Evolutionary conservation across 331 rosid genomes (phyloP).

Genomic region (Cydonia oblonga): DNA sequence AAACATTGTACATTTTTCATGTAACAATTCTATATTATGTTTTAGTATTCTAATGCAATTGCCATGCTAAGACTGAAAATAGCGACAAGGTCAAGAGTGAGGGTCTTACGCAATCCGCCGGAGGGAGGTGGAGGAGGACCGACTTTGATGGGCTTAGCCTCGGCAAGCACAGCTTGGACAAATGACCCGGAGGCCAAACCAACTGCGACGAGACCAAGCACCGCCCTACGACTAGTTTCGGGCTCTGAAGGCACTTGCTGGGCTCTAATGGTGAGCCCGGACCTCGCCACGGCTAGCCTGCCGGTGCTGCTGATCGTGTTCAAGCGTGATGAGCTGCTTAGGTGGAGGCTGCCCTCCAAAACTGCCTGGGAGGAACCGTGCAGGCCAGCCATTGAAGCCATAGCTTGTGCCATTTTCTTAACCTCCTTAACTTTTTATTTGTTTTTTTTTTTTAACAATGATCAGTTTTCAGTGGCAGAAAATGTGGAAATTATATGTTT

Average conservation of each 20-base stretch:
- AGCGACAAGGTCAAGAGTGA: not conserved
- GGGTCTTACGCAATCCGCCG: constrained; percentile 77
- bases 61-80: not conserved
- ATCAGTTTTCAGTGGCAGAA: constrained; percentile 4
- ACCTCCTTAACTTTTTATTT: not conserved
- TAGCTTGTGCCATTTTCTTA: constrained; percentile 57
- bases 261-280: constrained; percentile 44
- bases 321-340: constrained; percentile 56
- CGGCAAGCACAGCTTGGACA: constrained; percentile 83
- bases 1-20: not conserved
- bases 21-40: not conserved
- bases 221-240: constrained; percentile 58
- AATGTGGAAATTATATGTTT: constrained; percentile 20
- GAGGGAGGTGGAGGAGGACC: constrained; percentile 84
- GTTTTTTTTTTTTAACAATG: not conserved
- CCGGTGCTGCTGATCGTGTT: constrained; percentile 21
- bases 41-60: not conserved
- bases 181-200: constrained; percentile 81
- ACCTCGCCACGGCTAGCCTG: constrained; percentile 25
- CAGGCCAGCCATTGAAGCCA: constrained; percentile 86
- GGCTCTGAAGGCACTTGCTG: constrained; percentile 46
- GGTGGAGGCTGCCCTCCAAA: constrained; percentile 61
- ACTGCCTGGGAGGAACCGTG: constrained; percentile 71
- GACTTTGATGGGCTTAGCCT: constrained; percentile 66
- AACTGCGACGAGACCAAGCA: constrained; percentile 68